These are phyloP conservation scores for Blastobotrys buckinghamii DNA, from an alignment of 1,139 yeast genomes.

Conservation along the genomic window DNA sequence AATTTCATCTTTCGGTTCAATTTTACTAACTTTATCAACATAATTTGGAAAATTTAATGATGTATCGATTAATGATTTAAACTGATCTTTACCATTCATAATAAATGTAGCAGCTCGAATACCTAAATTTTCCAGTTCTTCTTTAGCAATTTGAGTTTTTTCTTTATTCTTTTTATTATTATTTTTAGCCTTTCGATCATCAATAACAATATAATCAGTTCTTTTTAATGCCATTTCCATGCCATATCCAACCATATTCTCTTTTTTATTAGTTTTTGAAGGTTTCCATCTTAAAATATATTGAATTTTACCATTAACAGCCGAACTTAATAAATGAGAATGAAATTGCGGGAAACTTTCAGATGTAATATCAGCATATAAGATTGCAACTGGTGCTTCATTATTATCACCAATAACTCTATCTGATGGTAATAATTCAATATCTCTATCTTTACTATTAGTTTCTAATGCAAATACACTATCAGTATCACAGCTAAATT, in stretches of 20 bases:
- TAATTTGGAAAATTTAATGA: conserved; percentile 34
- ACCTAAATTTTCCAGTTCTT: conserved; percentile 30
- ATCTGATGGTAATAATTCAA: conserved; percentile 44
- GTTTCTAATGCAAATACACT: conserved; percentile 67
- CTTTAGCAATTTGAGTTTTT: conserved; percentile 20
- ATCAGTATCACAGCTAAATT: conserved; percentile 53
- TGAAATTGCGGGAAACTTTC: conserved; percentile 52
- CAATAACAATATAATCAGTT: conserved; percentile 58
- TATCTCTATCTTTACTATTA: conserved; percentile 12
- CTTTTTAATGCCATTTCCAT: conserved; percentile 55
- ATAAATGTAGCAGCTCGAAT: conserved; percentile 30
- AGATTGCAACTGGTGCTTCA: conserved; percentile 39
- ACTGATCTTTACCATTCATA: conserved; percentile 24
- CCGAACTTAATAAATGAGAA: conserved; percentile 51
- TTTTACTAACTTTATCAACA: conserved; percentile 23
- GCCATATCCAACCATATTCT: conserved; percentile 59
- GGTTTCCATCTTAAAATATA: conserved; percentile 72
- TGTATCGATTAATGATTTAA: conserved; percentile 30
- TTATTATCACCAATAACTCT: conserved; percentile 47
- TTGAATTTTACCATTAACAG: conserved; percentile 58
- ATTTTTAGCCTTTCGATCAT: conserved; percentile 40
- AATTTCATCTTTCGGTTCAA: conserved; percentile 20
- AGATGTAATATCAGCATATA: conserved; percentile 48
- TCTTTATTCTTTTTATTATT: conserved; percentile 14
- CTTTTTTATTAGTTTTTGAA: conserved; percentile 15